Base-by-base conservation (phyloP, 208 protist genomes). In the Trypanosoma cruzi region DNA sequence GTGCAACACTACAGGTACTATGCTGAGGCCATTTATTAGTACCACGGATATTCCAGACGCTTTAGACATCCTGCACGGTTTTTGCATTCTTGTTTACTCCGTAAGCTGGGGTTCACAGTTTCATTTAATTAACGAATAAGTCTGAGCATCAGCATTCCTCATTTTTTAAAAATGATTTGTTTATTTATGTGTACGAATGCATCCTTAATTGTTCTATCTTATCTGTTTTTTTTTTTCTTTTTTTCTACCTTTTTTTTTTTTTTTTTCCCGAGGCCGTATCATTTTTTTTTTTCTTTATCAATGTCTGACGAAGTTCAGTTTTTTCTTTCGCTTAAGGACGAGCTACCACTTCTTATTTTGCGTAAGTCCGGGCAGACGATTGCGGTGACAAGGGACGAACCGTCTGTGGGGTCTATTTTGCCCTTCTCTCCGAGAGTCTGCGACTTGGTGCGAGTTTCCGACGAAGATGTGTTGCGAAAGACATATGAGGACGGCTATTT, bases 341-440 rank as follows among this genome's bases (percentile, higher is more conserved):
- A 71, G 7, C 40, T 66, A 22, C 79, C 79, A 20, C 20, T 80
- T 50, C 16, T 64, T 10, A 67, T 80, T 58, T 26, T 84, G 18
- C 58, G 63, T 10, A 74, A 66, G 31, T 28, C 24, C 32, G 60
- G 44, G n/a, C 52, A 66, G 32, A 74, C 73, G 0, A 64, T 77
- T 63, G 69, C 66, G 29, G 59, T 84, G 4, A 60, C 68, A 28
- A 28, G 31, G 18, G 61, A 69, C 57, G 59, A 50, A 18, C 13
- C 29, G 18, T 34, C 57, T 26, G 29, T 40, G 16, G 6, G 31
- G n/a, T 42, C 26, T 42, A 53, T 68, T 55, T 67, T 84, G 34
- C 79, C 79, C 2, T 84, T 84, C 62, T 79, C 73, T 18, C 26
- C 73, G 26, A 48, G 59, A 24, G 22, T 60, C 16, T 84, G 79